A percentile compares a stretch with the other conserved stretches of the same genome.
phyloP scores from a whole-genome alignment of 305 asterid genomes.

The Petunia hybrid region DNA sequence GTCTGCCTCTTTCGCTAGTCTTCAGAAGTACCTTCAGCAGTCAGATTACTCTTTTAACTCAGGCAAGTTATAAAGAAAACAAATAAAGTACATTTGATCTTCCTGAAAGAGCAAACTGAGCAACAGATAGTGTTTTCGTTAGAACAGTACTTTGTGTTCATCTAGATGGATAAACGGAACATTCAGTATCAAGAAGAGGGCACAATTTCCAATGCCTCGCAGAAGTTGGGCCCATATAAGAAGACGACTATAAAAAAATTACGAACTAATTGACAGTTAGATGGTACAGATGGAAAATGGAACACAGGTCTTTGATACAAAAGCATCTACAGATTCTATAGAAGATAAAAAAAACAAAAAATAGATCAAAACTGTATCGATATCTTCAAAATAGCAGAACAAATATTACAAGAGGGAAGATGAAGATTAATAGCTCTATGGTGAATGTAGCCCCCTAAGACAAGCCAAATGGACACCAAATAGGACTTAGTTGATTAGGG shows the following conservation, averaged over 20 bases:
- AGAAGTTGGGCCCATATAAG: conserved; percentile 18
- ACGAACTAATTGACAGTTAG: background rate
- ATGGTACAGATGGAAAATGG: background rate
- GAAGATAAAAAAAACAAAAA: background rate
- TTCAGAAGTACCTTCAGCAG: conserved; percentile 21
- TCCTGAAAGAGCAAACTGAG: background rate
- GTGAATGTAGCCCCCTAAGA: background rate
- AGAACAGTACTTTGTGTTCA: background rate
- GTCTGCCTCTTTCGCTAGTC: conserved; percentile 18
- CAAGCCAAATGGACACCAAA: conserved; percentile 15
- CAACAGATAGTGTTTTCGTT: background rate
- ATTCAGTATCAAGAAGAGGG: background rate
- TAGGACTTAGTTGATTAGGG: conserved; percentile 6
- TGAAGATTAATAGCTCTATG: conserved; percentile 17
- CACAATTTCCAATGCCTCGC: conserved; percentile 6
- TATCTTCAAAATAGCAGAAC: background rate
- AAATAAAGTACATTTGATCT: background rate
- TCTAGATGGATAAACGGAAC: background rate
- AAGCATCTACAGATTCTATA: conserved; percentile 23
- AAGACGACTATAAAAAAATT: background rate
- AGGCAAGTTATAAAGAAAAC: background rate
- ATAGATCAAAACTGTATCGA: conserved; percentile 4
- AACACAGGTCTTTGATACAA: conserved; percentile 1
- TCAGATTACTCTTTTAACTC: conserved; percentile 8
- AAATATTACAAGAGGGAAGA: background rate